Conservation (phyloP, 805 yeast genomes). For the Lipomyces spencermartinsiae region DNA sequence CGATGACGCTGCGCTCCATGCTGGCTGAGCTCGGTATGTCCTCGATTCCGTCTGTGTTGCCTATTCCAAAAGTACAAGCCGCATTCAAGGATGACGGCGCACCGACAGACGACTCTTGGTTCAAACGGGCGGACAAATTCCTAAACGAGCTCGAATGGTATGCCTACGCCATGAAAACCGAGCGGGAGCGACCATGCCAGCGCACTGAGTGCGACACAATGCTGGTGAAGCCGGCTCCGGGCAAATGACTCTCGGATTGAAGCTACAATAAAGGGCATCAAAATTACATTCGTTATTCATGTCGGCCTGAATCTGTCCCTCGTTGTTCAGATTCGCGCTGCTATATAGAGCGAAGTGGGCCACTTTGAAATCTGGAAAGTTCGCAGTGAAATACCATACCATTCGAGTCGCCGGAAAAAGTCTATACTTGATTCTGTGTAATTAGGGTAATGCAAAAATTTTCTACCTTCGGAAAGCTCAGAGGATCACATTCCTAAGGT, state of each 20-base stretch:
- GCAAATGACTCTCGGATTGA: conserved; percentile 3
- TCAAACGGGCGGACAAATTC: background rate
- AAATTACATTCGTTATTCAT: background rate
- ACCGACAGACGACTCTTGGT: background rate
- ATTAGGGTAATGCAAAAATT: background rate
- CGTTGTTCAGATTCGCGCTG: background rate
- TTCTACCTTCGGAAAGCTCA: too few relatives aligned
- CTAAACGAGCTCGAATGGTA: background rate
- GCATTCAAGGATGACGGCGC: conserved; percentile 1
- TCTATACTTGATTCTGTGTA: background rate
- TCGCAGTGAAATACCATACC: background rate
- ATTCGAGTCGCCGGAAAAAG: background rate
- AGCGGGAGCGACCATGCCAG: background rate
- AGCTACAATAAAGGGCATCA: background rate
- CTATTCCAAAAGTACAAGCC: conserved; percentile 5
- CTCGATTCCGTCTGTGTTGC: conserved; percentile 2
- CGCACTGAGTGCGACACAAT: conserved; percentile 5
- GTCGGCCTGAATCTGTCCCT: background rate
- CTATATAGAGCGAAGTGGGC: conserved; percentile 2
- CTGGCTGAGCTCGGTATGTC: conserved; percentile 1
- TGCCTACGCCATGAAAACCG: background rate
- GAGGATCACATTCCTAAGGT: conserved; percentile 2
- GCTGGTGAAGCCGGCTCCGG: background rate
- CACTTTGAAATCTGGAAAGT: too few relatives aligned
- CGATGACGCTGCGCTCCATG: background rate